A percentile compares a stretch with the other conserved stretches of the same genome.
phyloP scores from a whole-genome alignment of 176 grass and related monocot species.

The Bonia amplexicaulis region DNA sequence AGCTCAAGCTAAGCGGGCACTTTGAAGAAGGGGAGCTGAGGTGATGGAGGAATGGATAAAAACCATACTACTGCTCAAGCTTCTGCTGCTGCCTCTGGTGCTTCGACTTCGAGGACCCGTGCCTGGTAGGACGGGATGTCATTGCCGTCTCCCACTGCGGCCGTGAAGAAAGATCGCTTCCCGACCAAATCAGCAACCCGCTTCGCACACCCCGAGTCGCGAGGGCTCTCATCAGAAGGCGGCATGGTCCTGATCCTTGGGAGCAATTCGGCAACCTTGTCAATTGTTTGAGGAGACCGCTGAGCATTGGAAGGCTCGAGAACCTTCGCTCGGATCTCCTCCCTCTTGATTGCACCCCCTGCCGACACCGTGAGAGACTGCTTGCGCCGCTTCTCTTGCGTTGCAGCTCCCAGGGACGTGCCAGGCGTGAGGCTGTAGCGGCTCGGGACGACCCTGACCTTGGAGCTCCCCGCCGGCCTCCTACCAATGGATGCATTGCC shows the following conservation, averaged over 20 bases:
- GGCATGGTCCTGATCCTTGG: slow-evolving; percentile 68
- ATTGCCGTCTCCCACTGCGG: slow-evolving; percentile 9
- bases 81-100: not conserved
- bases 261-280: slow-evolving; percentile 58
- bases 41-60: not conserved
- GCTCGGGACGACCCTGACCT: slow-evolving; percentile 64
- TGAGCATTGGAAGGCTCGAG: not conserved
- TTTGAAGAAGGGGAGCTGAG: slow-evolving; percentile 6
- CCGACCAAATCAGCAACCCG: slow-evolving; percentile 58
- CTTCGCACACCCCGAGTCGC: slow-evolving; percentile 76
- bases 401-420: not conserved
- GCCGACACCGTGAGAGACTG: slow-evolving; percentile 26
- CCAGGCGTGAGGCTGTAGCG: slow-evolving; percentile 70
- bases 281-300: slow-evolving; percentile 48
- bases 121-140: slow-evolving; percentile 28
- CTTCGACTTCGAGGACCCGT: slow-evolving; percentile 36
- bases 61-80: not conserved
- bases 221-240: slow-evolving; percentile 46
- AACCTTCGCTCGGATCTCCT: slow-evolving; percentile 11
- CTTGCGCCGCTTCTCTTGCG: slow-evolving; percentile 40
- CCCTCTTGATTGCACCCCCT: not conserved
- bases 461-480: slow-evolving; percentile 53
- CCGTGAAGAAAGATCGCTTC: slow-evolving; percentile 52
- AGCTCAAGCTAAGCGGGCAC: slow-evolving; percentile 40
- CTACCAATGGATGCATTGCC: slow-evolving; percentile 13